Base-by-base conservation (phyloP, 2,329 filamentous ascomycete genomes). In the Pseudocercospora macadamiae region DNA sequence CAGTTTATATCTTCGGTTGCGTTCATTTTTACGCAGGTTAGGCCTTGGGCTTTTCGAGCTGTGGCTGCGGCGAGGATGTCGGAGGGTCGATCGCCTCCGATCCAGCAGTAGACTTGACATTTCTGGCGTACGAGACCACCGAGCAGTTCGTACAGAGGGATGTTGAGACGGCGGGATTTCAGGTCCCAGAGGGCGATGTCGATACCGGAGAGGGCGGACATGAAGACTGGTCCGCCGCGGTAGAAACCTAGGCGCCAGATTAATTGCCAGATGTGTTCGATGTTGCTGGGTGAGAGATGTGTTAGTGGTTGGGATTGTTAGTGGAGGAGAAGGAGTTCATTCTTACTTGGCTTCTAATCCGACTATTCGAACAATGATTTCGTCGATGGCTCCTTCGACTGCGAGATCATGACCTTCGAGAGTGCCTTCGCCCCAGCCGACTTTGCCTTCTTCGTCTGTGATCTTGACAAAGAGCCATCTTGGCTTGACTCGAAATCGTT, bases 171-270 rank as follows among this genome's bases (percentile, higher is more conserved):
- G 47, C 84, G 77, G 14, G 84, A 84, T 77, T 92, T 91, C 18
- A 92, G 77, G 74, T 92, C 89, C 89, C 89, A 93, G 0, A 92
- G 76, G 0, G 89, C 89, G 71, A 93, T 93, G 68, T 93, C 89
- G 52, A 93, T 85, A 2, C 90, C 90, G 0, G 88, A 84, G 14
- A 93, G 75, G 0, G 89, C 90, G 64, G 86, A 89, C 89, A 93
- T 92, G 64, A 93, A 87, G 8, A 93, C 89, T 0, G 89, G 88
- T 0, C 89, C 90, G 2, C 89, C 89, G 25, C 90, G 81, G 73
- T 93, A 93, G 73, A 93, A 93, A 0, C 85, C 84, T 39, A 65
- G 57, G 39, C 89, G 82, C 83, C 86, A 92, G 23, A 84, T 83
- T 63, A 83, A 81, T 71, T 91, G 89, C 90, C 90, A 93, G 58